Evolutionary conservation across 2,329 filamentous ascomycete species (phyloP).

Genomic region (Zymoseptoria brevis): DNA sequence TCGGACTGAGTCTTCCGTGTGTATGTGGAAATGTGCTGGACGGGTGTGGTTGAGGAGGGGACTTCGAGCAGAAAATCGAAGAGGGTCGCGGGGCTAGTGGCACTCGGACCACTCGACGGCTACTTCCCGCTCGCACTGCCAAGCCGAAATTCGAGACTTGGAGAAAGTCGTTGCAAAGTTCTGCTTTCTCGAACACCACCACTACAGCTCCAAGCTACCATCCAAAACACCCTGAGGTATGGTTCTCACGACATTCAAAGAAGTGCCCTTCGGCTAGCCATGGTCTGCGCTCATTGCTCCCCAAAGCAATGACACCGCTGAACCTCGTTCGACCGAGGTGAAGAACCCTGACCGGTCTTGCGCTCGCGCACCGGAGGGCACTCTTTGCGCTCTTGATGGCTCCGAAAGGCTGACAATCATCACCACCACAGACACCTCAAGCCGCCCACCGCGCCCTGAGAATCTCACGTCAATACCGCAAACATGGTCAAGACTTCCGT

Average conservation of each 20-base stretch:
- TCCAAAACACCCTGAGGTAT: conserved; percentile 27
- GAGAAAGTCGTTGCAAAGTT: neutral
- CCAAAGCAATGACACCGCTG: conserved; percentile 38
- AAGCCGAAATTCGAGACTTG: neutral
- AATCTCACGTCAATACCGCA: conserved; percentile 63
- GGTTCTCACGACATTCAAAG: conserved; percentile 17
- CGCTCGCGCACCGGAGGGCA: conserved; percentile 48
- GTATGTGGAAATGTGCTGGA: conserved; percentile 2
- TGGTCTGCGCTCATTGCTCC: conserved; percentile 37
- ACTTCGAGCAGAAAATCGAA: conserved; percentile 3
- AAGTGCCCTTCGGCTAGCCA: conserved; percentile 46
- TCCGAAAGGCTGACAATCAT: conserved; percentile 54
- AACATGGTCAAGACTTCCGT: conserved; percentile 99
- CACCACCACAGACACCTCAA: conserved; percentile 50
- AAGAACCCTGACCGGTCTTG: conserved; percentile 51
- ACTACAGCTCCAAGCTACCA: conserved; percentile 11
- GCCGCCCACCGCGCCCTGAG: conserved; percentile 59
- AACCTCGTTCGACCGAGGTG: conserved; percentile 50
- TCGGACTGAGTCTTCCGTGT: conserved; percentile 2
- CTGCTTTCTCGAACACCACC: neutral
- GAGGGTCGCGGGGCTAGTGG: neutral
- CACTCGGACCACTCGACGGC: neutral
- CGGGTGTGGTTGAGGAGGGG: conserved; percentile 14
- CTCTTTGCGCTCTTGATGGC: conserved; percentile 57
- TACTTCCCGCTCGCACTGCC: neutral